Percentiles rank a stretch among this genome's conserved stretches.
Conservation (phyloP, 2,329 filamentous ascomycete genomes). For the Periglandula ipomoeae region DNA sequence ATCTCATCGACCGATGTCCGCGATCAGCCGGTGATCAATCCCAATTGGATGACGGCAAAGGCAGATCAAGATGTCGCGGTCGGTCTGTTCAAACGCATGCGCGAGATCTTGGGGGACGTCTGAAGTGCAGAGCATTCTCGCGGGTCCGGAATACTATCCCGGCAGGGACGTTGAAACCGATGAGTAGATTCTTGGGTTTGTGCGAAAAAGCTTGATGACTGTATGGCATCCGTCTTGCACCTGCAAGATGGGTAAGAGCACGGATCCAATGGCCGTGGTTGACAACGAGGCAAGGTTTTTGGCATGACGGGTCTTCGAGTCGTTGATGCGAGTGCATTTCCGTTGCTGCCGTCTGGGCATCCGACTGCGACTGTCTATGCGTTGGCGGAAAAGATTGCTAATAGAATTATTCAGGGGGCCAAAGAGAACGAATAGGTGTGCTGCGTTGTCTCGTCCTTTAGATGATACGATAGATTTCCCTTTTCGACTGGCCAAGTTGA, state of each 20-base stretch:
- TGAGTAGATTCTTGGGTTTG: constrained; percentile 28
- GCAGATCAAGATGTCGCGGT: constrained; percentile 35
- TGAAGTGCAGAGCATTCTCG: constrained; percentile 19
- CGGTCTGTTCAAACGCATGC: constrained; percentile 29
- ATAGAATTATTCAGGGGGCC: constrained; percentile 6
- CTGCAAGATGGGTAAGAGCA: constrained; percentile 23
- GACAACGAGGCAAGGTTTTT: no score
- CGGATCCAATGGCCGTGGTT: constrained; percentile 46
- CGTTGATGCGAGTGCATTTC: constrained; percentile 49
- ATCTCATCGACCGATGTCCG: constrained; percentile 24
- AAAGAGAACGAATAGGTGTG: no score
- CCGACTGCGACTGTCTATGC: constrained; percentile 15
- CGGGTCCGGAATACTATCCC: constrained; percentile 28
- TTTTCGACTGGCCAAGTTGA: no score
- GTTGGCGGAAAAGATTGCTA: constrained; percentile 18
- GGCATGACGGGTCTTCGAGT: constrained; percentile 44
- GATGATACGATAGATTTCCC: neutral
- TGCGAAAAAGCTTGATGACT: constrained; percentile 16
- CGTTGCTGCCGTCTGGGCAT: constrained; percentile 13
- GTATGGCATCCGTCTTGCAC: constrained; percentile 20
- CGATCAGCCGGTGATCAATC: constrained; percentile 31
- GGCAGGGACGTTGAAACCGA: constrained; percentile 29
- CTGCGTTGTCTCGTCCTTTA: no score
- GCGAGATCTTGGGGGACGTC: constrained; percentile 23
- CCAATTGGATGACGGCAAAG: constrained; percentile 32